Evolutionary conservation across 2,329 filamentous ascomycete species (phyloP).

Genomic region (Dryadomyces quercivorus): DNA sequence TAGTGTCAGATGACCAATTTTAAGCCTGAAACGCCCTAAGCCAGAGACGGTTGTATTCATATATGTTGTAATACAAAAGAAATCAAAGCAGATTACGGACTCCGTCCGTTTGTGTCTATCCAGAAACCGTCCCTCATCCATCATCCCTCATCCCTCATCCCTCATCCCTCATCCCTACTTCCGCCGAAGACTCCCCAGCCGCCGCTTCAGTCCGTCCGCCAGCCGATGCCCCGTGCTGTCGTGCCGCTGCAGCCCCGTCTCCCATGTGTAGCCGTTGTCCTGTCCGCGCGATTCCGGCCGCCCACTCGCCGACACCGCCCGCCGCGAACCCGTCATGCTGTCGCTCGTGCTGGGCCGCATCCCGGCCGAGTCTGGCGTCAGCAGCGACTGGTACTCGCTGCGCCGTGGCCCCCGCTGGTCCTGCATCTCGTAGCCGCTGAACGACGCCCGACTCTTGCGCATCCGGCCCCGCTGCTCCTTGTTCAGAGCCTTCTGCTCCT

Average conservation of each 20-base stretch:
- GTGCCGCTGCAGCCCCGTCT: conserved; percentile 22
- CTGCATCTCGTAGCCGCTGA: not conserved
- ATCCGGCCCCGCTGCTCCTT: conserved; percentile 32
- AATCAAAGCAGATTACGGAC: not conserved
- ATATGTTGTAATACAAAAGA: not conserved
- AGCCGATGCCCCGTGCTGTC: conserved; percentile 31
- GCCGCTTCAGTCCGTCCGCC: conserved; percentile 38
- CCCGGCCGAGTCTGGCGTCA: not conserved
- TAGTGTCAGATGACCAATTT: too few relatives aligned
- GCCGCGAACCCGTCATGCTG: conserved; percentile 13
- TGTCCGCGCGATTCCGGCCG: not conserved
- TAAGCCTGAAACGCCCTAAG: too few relatives aligned
- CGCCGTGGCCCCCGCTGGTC: not conserved
- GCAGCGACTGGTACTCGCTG: not conserved
- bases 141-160: too few relatives aligned
- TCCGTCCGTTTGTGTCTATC: too few relatives aligned
- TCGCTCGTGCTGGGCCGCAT: conserved; percentile 26
- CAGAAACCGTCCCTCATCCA: not conserved
- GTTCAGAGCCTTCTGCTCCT: conserved; percentile 16
- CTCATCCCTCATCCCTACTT: conserved; percentile 19
- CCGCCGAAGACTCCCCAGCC: conserved; percentile 39
- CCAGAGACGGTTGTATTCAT: too few relatives aligned
- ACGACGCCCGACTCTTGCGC: not conserved
- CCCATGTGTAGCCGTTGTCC: conserved; percentile 8
- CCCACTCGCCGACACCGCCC: not conserved